Conservation (phyloP, 495 filamentous ascomycete genomes). For the Neurospora discreta region DNA sequence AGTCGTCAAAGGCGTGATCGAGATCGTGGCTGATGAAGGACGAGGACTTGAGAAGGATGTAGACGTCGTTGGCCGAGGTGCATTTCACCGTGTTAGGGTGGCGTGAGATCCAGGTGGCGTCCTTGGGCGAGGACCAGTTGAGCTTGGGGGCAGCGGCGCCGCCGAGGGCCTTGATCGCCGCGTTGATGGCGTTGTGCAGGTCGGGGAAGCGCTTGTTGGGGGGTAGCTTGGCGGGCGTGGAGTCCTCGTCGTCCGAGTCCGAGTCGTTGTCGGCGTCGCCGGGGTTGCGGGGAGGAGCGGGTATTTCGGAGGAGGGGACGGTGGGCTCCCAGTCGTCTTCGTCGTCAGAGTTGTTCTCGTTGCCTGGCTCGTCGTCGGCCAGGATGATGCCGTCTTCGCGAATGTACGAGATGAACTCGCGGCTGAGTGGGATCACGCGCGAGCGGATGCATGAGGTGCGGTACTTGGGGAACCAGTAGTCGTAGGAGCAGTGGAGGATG, state of each 20-base stretch:
- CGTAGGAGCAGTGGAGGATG: slow-evolving; percentile 88
- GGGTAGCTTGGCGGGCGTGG: slow-evolving; percentile 21
- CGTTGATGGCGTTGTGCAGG: slow-evolving; percentile 63
- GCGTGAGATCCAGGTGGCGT: slow-evolving; percentile 88
- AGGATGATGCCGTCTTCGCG: slow-evolving; percentile 89
- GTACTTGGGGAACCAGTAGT: slow-evolving; percentile 84
- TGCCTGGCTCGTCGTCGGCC: slow-evolving; percentile 42
- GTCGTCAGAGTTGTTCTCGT: slow-evolving; percentile 37
- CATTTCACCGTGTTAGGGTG: slow-evolving; percentile 85
- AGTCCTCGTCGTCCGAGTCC: slow-evolving; percentile 24
- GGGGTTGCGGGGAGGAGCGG: slow-evolving; percentile 18
- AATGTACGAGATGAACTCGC: slow-evolving; percentile 72
- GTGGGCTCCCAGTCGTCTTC: slow-evolving; percentile 35
- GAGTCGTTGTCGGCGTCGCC: slow-evolving; percentile 25
- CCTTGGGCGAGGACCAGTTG: slow-evolving; percentile 95
- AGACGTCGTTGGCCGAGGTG: slow-evolving; percentile 76
- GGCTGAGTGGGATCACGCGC: slow-evolving; percentile 63
- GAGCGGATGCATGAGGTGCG: slow-evolving; percentile 74
- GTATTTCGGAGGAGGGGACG: slow-evolving; percentile 15
- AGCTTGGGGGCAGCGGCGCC: slow-evolving; percentile 83
- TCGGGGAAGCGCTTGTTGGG: slow-evolving; percentile 45
- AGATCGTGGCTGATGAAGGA: slow-evolving; percentile 92
- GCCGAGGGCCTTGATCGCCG: slow-evolving; percentile 64
- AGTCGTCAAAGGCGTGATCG: slow-evolving; percentile 83
- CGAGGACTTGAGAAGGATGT: slow-evolving; percentile 82